These are phyloP conservation scores for Anacardium occidentale DNA, from an alignment of 345 rosid genomes.

Conservation along the genomic window DNA sequence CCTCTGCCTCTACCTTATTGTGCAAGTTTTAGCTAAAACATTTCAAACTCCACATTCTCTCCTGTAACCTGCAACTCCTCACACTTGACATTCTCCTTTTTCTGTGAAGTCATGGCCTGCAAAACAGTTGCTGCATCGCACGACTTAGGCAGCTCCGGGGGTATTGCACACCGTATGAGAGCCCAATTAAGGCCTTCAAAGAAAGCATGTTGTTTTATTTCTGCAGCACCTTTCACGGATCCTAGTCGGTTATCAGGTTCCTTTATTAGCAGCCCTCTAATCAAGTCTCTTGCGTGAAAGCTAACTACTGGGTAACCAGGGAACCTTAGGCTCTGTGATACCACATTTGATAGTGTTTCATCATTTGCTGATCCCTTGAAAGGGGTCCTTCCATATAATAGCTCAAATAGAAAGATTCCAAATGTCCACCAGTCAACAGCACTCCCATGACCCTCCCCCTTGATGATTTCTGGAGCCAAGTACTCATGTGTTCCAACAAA, in stretches of 20 bases:
- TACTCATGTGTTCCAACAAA: conserved; percentile 82
- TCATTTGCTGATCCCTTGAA: conserved; percentile 71
- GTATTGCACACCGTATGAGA: conserved; percentile 61
- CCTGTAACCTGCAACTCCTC: conserved; percentile 35
- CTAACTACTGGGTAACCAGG: conserved; percentile 57
- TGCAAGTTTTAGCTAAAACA: conserved; percentile 40
- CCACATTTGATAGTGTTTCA: conserved; percentile 66
- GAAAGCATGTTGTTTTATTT: conserved; percentile 72
- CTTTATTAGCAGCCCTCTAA: conserved; percentile 60
- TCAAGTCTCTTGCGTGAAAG: conserved; percentile 66
- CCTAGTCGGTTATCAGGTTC: conserved; percentile 70
- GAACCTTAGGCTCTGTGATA: conserved; percentile 57
- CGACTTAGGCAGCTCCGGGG: conserved; percentile 59
- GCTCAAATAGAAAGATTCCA: conserved; percentile 73
- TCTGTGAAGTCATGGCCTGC: conserved; percentile 23
- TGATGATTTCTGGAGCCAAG: conserved; percentile 80
- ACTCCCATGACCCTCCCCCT: conserved; percentile 77
- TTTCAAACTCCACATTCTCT: conserved; percentile 50
- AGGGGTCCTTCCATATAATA: conserved; percentile 65
- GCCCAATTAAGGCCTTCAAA: conserved; percentile 86
- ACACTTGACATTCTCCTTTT: conserved; percentile 28
- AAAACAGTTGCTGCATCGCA: conserved; percentile 26
- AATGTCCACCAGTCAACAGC: conserved; percentile 88
- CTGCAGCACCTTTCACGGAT: conserved; percentile 66
- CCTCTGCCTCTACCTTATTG: neutral